Base-by-base conservation (phyloP, 768 basidiomycete genomes). In the Boletus bicolor region DNA sequence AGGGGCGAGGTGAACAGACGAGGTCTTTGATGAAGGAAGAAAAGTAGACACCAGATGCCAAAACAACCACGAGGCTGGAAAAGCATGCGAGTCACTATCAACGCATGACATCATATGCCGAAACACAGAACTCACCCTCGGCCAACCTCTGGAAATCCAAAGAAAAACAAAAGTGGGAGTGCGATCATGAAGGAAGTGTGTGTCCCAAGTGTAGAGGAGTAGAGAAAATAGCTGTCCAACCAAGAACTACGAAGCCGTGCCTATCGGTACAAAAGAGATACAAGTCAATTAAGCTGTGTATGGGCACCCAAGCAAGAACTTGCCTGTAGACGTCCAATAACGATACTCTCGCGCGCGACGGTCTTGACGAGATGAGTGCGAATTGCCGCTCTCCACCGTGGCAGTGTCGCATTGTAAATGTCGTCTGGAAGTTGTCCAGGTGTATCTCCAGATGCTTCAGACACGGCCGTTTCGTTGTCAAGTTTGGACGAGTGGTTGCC, bases 171-270 rank as follows among this genome's bases (percentile, higher is more conserved):
- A 0, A 85, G 76, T 0, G 96, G 96, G 7, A 99, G 75, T 57
- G 89, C 80, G 34, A 84, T 82, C 88, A 96, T 92, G 79, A 98
- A 98, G 74, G 94, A 98, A 0, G 89, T 93, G 64, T 93, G 93
- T 0, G 91, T 92, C 0, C 83, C 93, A 10, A 92, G 76, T 0
- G 86, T 79, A 0, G 89, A 91, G 0, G 88, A 84, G 59, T 93
- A 88, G 34, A 94, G 82, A 66, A 95, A 94, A 65, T 91, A 95
- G 1, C 76, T 73, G 65, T 95, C 93, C 24, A 91, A 73, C 77
- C 80, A 85, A 3, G 87, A 80, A 5, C 76, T 77, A 7, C 88
- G 82, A 28, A 91, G 76, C 6, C 68, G 69, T 9, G 76, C 67
- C 89, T 83, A 59, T 6, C 35, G 32, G 15, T 9, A 19, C 35